These are phyloP conservation scores for Arxiozyma slooffiae DNA, from an alignment of 1,139 yeast genomes.

Conservation along the genomic window DNA sequence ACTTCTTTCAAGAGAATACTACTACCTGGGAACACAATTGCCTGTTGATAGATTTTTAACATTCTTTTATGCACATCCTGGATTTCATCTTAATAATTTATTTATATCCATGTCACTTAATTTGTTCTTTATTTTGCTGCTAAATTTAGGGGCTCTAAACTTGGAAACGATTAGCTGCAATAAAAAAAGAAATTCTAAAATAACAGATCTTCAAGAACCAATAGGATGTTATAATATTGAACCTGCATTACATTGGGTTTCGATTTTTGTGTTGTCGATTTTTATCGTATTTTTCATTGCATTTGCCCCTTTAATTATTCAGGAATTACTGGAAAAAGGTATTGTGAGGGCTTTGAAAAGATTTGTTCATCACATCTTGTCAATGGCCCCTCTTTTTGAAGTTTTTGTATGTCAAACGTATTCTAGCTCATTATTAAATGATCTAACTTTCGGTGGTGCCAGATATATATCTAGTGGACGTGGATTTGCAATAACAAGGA, in stretches of 20 bases:
- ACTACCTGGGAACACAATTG: slow-evolving; percentile 65
- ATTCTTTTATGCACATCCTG: slow-evolving; percentile 86
- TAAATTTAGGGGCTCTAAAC: slow-evolving; percentile 58
- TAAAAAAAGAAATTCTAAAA: slow-evolving; percentile 44
- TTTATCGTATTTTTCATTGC: slow-evolving; percentile 78
- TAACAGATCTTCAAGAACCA: slow-evolving; percentile 54
- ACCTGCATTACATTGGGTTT: slow-evolving; percentile 74
- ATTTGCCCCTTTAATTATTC: slow-evolving; percentile 67
- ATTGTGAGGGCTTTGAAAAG: slow-evolving; percentile 51
- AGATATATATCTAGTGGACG: slow-evolving; percentile 76
- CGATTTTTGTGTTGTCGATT: slow-evolving; percentile 69
- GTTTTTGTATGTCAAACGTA: slow-evolving; percentile 82
- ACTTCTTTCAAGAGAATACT: slow-evolving; percentile 72
- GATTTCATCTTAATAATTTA: slow-evolving; percentile 75
- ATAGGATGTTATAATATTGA: slow-evolving; percentile 65
- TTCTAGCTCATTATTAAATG: slow-evolving; percentile 58
- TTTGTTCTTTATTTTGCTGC: slow-evolving; percentile 54
- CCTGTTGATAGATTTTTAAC: slow-evolving; percentile 75
- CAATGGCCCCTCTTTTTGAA: slow-evolving; percentile 76
- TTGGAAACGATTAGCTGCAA: slow-evolving; percentile 52
- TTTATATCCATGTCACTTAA: slow-evolving; percentile 70
- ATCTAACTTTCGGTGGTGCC: slow-evolving; percentile 75
- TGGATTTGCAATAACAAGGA: slow-evolving; percentile 69
- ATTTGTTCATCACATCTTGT: slow-evolving; percentile 52
- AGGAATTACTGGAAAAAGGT: slow-evolving; percentile 75